Percentiles rank a stretch among this genome's conserved stretches.
Evolutionary conservation across 768 basidiomycete genomes (phyloP).

Genomic region (Mycena metata): DNA sequence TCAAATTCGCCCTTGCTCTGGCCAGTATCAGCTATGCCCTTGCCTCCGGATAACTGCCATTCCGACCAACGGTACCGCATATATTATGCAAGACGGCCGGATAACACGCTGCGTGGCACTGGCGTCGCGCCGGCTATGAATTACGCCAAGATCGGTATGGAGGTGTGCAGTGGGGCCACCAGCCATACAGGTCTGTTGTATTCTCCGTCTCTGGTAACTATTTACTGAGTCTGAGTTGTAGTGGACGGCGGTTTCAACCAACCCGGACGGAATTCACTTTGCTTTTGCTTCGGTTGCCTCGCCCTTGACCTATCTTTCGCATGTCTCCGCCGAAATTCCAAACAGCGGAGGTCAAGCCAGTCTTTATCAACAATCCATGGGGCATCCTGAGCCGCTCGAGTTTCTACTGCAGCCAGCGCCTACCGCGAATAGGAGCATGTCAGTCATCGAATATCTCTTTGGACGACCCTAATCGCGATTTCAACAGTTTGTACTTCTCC

Average conservation of each 20-base stretch:
- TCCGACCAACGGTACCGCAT: conserved; percentile 20
- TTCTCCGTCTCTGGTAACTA: conserved; percentile 18
- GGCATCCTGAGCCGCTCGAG: conserved; percentile 25
- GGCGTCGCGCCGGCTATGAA: conserved; percentile 16
- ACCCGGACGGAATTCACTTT: conserved; percentile 19
- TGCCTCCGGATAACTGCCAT: conserved; percentile 21
- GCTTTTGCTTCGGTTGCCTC: conserved; percentile 22
- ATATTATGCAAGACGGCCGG: conserved; percentile 25
- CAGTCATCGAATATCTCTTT: conserved; percentile 15
- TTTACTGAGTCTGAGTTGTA: conserved; percentile 14
- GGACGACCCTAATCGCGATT: conserved; percentile 15
- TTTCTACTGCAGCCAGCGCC: conserved; percentile 25
- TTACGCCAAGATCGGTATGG: conserved; percentile 27
- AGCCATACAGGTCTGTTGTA: conserved; percentile 20
- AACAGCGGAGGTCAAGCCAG: conserved; percentile 26
- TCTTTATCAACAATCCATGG: conserved; percentile 27
- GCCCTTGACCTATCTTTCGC: conserved; percentile 25
- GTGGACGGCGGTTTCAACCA: conserved; percentile 19
- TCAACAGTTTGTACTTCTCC: conserved; percentile 23
- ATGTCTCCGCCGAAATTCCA: conserved; percentile 27
- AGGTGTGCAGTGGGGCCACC: conserved; percentile 24
- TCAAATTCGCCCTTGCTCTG: conserved; percentile 20
- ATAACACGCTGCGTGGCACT: conserved; percentile 25
- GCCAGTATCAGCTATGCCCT: conserved; percentile 25
- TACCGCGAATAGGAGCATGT: conserved; percentile 26